Evolutionary conservation across 345 rosid species (phyloP).

Genomic region (Erodium maritimum): DNA sequence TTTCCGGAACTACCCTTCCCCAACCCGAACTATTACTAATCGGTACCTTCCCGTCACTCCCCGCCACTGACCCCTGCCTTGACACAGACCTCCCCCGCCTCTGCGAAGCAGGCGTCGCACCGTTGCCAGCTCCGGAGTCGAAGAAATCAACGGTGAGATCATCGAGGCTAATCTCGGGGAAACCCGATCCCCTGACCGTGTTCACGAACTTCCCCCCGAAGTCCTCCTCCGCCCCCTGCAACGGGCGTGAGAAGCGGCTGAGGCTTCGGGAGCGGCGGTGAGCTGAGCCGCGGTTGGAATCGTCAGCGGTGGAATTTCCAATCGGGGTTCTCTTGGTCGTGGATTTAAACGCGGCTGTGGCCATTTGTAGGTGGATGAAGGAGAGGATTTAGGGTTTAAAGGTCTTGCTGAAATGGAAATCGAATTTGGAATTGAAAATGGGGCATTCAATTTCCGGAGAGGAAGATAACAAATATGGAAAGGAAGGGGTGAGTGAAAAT

Average conservation of each 20-base stretch:
- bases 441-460: neutral
- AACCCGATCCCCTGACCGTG: constrained; percentile 64
- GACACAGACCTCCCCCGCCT: constrained; percentile 85
- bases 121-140: constrained; percentile 24
- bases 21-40: constrained; percentile 19
- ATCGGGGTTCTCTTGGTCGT: constrained; percentile 37
- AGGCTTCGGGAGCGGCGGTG: constrained; percentile 72
- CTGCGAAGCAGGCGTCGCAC: constrained; percentile 25
- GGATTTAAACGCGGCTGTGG: constrained; percentile 68
- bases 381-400: neutral
- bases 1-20: neutral
- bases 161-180: constrained; percentile 75
- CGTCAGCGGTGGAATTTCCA: constrained; percentile 23
- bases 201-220: constrained; percentile 63
- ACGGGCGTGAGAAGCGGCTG: constrained; percentile 64
- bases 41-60: constrained; percentile 13
- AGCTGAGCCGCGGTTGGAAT: constrained; percentile 21
- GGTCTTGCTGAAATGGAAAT: neutral
- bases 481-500: no score
- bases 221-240: constrained; percentile 22
- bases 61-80: constrained; percentile 38
- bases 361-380: constrained; percentile 30
- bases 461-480: no score
- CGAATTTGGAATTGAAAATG: neutral
- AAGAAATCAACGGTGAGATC: constrained; percentile 69